Evolutionary conservation across 1,284 basidiomycete species (phyloP).

Genomic region (Trametes pubescens): DNA sequence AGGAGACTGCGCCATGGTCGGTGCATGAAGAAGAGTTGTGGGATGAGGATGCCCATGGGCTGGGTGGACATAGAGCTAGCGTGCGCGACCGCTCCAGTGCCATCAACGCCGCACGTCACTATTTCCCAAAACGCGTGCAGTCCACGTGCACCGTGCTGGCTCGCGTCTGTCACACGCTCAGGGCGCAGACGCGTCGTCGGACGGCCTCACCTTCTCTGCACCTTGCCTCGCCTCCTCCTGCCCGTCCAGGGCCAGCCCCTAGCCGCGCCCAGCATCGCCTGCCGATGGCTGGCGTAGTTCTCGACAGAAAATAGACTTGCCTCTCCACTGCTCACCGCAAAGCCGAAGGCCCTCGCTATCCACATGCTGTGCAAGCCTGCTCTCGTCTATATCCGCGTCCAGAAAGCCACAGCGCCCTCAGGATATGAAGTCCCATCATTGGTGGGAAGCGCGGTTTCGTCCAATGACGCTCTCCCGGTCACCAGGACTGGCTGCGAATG

Average conservation of each 20-base stretch:
- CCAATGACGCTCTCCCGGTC: not conserved
- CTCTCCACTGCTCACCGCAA: not conserved
- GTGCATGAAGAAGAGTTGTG: slow-evolving; percentile 34
- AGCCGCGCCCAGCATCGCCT: not conserved
- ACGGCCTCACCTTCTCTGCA: not conserved
- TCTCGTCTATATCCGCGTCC: slow-evolving; percentile 4
- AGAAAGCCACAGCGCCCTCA: not conserved
- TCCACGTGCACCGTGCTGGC: slow-evolving; percentile 23
- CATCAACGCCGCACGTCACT: slow-evolving; percentile 28
- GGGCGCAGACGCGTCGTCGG: slow-evolving; percentile 10
- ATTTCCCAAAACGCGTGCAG: slow-evolving; percentile 25
- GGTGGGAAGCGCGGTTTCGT: not conserved
- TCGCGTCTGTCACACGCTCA: slow-evolving; percentile 7
- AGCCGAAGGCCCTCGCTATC: too few species aligned
- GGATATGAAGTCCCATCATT: not conserved
- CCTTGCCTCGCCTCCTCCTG: slow-evolving; percentile 7
- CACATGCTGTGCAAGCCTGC: not conserved
- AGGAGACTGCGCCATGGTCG: slow-evolving; percentile 38
- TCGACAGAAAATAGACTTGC: not conserved
- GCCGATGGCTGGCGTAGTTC: not conserved
- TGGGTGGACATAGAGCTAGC: slow-evolving; percentile 29
- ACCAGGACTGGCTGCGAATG: not conserved
- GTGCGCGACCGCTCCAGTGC: slow-evolving; percentile 26
- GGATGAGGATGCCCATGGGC: slow-evolving; percentile 23
- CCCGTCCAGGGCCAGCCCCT: slow-evolving; percentile 2